These are phyloP conservation scores for Lactarius indigo DNA, from an alignment of 768 basidiomycete genomes.

Conservation along the genomic window DNA sequence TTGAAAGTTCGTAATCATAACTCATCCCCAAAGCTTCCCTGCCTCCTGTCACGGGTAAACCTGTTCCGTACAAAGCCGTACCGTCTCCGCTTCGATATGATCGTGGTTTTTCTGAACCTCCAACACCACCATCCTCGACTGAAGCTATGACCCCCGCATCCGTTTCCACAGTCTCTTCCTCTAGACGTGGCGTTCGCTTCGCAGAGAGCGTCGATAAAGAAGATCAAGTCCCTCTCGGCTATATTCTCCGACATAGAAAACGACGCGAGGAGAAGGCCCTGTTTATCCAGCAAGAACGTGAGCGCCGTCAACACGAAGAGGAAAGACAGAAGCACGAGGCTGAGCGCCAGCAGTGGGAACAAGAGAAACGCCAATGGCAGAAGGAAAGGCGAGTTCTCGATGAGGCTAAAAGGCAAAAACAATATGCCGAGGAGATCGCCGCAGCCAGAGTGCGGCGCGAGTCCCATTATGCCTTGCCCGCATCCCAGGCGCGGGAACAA, in stretches of 20 bases:
- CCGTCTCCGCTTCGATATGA: slow-evolving; percentile 51
- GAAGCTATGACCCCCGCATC: slow-evolving; percentile 10
- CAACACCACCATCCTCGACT: slow-evolving; percentile 15
- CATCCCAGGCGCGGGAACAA: slow-evolving; percentile 15
- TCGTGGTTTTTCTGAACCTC: slow-evolving; percentile 28
- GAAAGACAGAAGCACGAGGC: slow-evolving; percentile 39
- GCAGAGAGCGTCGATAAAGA: slow-evolving; percentile 59
- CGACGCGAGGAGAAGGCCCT: slow-evolving; percentile 64
- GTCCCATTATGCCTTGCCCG: neutral
- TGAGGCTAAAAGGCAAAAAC: slow-evolving; percentile 33
- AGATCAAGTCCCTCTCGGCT: slow-evolving; percentile 60
- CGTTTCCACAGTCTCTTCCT: neutral
- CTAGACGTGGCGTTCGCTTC: slow-evolving; percentile 57
- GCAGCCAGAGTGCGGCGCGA: slow-evolving; percentile 25
- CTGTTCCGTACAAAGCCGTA: slow-evolving; percentile 37
- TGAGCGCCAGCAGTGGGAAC: slow-evolving; percentile 43
- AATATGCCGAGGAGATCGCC: slow-evolving; percentile 22
- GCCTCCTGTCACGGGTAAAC: slow-evolving; percentile 18
- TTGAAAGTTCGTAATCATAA: slow-evolving; percentile 30
- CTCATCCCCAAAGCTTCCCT: slow-evolving; percentile 23
- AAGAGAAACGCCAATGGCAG: slow-evolving; percentile 42
- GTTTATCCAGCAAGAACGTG: slow-evolving; percentile 57
- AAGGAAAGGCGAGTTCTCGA: slow-evolving; percentile 46
- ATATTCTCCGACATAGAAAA: slow-evolving; percentile 61
- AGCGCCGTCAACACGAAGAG: slow-evolving; percentile 47